Evolutionary conservation across 2,329 filamentous ascomycete species (phyloP).

Genomic region (Penicillium sp.): DNA sequence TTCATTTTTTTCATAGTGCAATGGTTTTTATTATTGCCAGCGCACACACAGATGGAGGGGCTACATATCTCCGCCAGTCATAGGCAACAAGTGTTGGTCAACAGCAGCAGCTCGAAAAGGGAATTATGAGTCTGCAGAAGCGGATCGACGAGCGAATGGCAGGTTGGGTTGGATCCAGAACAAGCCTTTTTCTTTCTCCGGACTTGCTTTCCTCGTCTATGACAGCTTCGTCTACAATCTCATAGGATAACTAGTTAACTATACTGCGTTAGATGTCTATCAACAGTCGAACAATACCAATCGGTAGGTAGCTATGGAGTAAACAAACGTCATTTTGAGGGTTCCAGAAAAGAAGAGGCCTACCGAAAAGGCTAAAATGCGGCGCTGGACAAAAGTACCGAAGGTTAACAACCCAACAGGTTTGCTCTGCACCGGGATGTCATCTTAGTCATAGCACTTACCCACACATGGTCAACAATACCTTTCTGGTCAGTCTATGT

Average conservation of each 20-base stretch:
- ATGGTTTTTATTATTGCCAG: slow-evolving; percentile 1
- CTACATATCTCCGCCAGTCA: slow-evolving; percentile 20
- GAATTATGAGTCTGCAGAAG: slow-evolving; percentile 19
- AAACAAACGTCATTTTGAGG: too few species aligned
- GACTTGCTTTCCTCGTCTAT: not conserved
- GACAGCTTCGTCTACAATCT: not conserved
- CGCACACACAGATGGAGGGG: slow-evolving; percentile 17
- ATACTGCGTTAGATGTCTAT: too few species aligned
- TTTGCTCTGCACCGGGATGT: too few species aligned
- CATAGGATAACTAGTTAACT: too few species aligned
- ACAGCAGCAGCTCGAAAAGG: slow-evolving; percentile 19
- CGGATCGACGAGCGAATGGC: slow-evolving; percentile 12
- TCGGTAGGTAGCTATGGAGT: not conserved
- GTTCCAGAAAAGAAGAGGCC: too few species aligned
- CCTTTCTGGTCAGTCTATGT: too few species aligned
- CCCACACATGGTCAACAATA: too few species aligned
- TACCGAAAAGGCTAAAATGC: too few species aligned
- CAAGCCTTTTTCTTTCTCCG: not conserved
- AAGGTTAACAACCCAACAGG: too few species aligned
- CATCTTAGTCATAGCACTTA: too few species aligned
- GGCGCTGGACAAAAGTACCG: too few species aligned
- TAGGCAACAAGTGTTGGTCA: slow-evolving; percentile 6
- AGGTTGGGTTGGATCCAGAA: slow-evolving; percentile 6
- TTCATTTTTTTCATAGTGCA: slow-evolving; percentile 10
- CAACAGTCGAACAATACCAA: too few species aligned